Percentiles rank a stretch among this genome's conserved stretches.
Evolutionary conservation across 139 green algal species (phyloP).

Genomic region (Tetraselmis striata): DNA sequence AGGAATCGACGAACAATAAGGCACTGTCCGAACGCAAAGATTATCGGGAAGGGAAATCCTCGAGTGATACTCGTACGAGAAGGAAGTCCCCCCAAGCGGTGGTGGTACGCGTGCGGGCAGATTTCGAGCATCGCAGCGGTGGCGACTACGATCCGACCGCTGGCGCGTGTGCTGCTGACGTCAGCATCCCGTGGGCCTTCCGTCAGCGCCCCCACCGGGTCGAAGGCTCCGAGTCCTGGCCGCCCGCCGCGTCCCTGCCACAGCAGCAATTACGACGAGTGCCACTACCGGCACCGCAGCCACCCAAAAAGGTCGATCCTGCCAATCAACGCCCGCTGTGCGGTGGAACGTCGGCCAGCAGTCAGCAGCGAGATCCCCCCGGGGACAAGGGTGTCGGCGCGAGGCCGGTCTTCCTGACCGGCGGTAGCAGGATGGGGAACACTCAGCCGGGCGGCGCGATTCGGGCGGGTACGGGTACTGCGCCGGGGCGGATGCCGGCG

Average conservation of each 20-base stretch:
- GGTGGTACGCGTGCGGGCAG: background rate
- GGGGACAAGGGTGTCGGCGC: background rate
- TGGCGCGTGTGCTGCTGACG: background rate
- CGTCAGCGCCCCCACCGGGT: background rate
- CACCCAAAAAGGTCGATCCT: no score
- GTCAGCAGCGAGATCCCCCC: background rate
- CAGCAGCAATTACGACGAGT: no score
- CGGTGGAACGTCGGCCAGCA: background rate
- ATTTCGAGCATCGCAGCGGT: background rate
- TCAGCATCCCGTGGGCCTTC: background rate
- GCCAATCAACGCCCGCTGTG: background rate
- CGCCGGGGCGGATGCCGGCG: background rate
- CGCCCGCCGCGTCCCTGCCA: no score
- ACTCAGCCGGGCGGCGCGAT: background rate
- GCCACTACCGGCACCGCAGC: no score
- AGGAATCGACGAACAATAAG: no score
- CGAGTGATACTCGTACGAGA: no score
- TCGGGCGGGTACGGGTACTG: background rate
- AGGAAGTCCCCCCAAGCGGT: no score
- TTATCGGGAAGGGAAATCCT: no score
- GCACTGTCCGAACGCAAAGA: no score
- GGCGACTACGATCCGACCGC: no score
- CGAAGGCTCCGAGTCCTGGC: background rate
- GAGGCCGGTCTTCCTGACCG: background rate
- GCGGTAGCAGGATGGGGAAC: background rate